Evolutionary conservation across 1,284 basidiomycete genomes (phyloP).

Genomic region (Pisolithus thermaeus): DNA sequence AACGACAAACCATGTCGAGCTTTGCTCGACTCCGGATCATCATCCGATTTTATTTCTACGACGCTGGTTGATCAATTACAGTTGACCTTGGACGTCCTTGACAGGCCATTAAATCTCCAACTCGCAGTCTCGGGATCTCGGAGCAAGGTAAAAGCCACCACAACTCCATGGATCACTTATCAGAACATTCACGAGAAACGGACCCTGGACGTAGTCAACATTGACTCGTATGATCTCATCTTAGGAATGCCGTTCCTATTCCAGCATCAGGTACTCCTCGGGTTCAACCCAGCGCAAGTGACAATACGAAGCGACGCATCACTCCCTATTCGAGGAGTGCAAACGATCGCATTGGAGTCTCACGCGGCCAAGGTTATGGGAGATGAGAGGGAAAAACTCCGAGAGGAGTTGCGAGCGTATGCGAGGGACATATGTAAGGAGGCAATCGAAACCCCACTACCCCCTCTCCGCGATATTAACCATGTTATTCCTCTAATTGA

Average conservation of each 20-base stretch:
- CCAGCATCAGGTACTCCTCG: constrained; percentile 21
- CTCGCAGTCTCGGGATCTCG: constrained; percentile 8
- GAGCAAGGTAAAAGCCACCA: background rate
- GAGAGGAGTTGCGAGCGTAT: too few relatives aligned
- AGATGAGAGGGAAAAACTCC: too few relatives aligned
- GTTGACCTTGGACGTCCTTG: background rate
- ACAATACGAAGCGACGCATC: constrained; percentile 17
- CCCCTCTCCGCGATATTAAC: too few relatives aligned
- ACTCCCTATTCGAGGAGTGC: constrained; percentile 13
- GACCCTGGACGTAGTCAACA: constrained; percentile 19
- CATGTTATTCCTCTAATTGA: too few relatives aligned
- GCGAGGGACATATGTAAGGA: too few relatives aligned
- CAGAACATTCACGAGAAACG: constrained; percentile 17
- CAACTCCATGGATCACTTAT: constrained; percentile 10
- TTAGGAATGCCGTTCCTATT: constrained; percentile 17
- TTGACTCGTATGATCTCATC: constrained; percentile 17
- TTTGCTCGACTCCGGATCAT: constrained; percentile 9
- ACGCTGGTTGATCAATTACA: constrained; percentile 4
- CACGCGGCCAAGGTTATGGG: constrained; percentile 13
- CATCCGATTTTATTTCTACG: constrained; percentile 9
- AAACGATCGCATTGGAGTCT: constrained; percentile 9
- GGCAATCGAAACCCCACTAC: too few relatives aligned
- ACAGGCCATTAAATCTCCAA: constrained; percentile 9
- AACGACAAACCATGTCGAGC: too few relatives aligned
- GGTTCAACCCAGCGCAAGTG: constrained; percentile 16